A percentile compares a stretch with the other conserved stretches of the same genome.
phyloP scores from a whole-genome alignment of 192 early-diverging fungal species.

The Dissophora globulifera region DNA sequence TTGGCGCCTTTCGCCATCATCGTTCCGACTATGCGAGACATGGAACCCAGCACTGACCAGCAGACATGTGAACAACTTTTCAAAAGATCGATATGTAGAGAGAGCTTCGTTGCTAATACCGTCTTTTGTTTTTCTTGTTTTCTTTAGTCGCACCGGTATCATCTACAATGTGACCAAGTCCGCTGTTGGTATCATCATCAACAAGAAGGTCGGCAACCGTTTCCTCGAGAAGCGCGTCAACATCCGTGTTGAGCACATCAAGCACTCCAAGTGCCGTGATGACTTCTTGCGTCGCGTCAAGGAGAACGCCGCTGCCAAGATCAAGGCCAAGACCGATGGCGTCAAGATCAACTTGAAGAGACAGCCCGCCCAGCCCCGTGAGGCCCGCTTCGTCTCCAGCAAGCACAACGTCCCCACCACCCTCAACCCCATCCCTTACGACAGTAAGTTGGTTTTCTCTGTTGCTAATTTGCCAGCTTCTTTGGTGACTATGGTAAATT shows the following conservation, averaged over 20 bases:
- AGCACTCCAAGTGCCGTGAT: conserved; percentile 99
- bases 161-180: conserved; percentile 99
- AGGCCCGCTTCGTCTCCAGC: conserved; percentile 88
- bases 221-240: conserved; percentile 99
- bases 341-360: conserved; percentile 88
- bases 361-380: conserved; percentile 87
- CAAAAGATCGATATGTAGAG: background rate
- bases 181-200: conserved; percentile 96
- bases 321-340: conserved; percentile 85
- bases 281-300: conserved; percentile 98
- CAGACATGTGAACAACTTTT: no score
- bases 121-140: conserved; percentile 1
- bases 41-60: no score
- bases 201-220: conserved; percentile 99
- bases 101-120: conserved; percentile 48
- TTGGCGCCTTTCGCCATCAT: no score
- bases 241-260: conserved; percentile 98
- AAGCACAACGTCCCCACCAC: conserved; percentile 92
- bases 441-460: conserved; percentile 56
- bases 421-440: conserved; percentile 96
- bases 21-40: no score
- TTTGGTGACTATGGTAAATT: no score
- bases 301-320: conserved; percentile 87
- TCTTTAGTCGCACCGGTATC: conserved; percentile 89
- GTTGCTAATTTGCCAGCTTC: background rate